Evolutionary conservation across 176 grass and related monocot species (phyloP).

Genomic region (Bothriochloa decipiens): DNA sequence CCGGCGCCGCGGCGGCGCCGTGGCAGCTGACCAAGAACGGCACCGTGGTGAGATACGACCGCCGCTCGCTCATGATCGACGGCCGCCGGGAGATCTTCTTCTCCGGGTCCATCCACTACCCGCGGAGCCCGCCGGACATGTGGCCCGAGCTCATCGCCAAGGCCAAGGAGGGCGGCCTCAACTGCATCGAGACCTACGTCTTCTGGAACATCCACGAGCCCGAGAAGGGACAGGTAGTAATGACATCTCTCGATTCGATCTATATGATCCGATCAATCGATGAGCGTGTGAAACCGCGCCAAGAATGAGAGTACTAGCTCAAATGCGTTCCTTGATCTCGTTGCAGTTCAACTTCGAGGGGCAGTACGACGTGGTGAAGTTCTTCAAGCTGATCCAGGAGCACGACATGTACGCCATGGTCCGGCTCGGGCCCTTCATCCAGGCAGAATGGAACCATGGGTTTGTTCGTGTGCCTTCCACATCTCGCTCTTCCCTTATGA

Average conservation of each 20-base stretch:
- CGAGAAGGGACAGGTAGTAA: slow-evolving; percentile 55
- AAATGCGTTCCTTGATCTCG: not conserved
- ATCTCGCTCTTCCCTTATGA: not conserved
- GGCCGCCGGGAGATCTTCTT: slow-evolving; percentile 77
- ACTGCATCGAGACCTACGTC: slow-evolving; percentile 74
- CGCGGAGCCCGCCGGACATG: slow-evolving; percentile 63
- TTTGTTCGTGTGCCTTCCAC: slow-evolving; percentile 43
- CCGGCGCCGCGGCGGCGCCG: not conserved
- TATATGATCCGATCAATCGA: no score
- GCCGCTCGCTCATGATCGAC: slow-evolving; percentile 75
- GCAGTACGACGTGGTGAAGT: slow-evolving; percentile 67
- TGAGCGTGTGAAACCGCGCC: no score
- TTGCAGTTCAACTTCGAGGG: slow-evolving; percentile 82
- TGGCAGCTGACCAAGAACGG: slow-evolving; percentile 11
- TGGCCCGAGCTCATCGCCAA: slow-evolving; percentile 73
- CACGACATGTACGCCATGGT: slow-evolving; percentile 63
- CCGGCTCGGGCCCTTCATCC: slow-evolving; percentile 84
- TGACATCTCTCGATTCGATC: no score
- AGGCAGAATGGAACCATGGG: slow-evolving; percentile 97
- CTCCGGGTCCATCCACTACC: slow-evolving; percentile 88
- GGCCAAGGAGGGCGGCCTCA: slow-evolving; percentile 77
- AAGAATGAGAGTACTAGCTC: no score
- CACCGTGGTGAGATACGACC: slow-evolving; percentile 59
- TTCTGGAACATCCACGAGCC: slow-evolving; percentile 95
- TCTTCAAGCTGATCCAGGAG: slow-evolving; percentile 73